phyloP scores from a whole-genome alignment of 176 grass and related monocot genomes.

The Eragrostis nindensis region DNA sequence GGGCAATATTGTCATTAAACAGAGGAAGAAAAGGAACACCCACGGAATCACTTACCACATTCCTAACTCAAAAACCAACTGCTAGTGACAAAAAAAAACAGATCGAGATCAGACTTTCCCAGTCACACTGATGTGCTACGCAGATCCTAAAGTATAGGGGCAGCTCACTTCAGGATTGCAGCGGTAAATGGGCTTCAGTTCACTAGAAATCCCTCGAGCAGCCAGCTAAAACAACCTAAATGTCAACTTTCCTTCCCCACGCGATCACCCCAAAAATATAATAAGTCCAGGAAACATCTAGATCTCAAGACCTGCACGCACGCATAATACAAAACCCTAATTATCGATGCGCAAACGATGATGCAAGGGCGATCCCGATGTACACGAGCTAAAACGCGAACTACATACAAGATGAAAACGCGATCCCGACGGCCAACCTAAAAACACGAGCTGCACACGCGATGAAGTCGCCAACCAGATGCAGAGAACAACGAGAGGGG shows the following conservation, averaged over 20 bases:
- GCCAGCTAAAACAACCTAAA: constrained; percentile 8
- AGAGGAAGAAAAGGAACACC: not conserved
- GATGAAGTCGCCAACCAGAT: not conserved
- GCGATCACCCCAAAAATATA: not conserved
- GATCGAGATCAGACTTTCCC: not conserved
- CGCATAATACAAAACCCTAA: constrained; percentile 25
- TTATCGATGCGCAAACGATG: not conserved
- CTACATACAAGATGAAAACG: no score
- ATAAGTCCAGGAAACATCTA: not conserved
- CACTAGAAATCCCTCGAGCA: not conserved
- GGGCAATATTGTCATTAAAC: constrained; percentile 11
- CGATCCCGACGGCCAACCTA: no score
- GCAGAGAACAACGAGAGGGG: not conserved
- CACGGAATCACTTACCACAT: not conserved
- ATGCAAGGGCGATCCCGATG: constrained; percentile 18
- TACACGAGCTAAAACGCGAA: no score
- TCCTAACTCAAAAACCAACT: not conserved
- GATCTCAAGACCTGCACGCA: not conserved
- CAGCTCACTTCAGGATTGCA: not conserved
- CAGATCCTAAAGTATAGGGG: not conserved
- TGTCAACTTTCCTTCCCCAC: not conserved
- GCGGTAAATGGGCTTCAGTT: not conserved
- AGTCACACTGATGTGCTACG: not conserved
- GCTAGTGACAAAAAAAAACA: not conserved
- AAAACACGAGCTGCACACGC: not conserved